Evolutionary conservation across 2,329 filamentous ascomycete species (phyloP).

Genomic region (Bretziella fagacearum): DNA sequence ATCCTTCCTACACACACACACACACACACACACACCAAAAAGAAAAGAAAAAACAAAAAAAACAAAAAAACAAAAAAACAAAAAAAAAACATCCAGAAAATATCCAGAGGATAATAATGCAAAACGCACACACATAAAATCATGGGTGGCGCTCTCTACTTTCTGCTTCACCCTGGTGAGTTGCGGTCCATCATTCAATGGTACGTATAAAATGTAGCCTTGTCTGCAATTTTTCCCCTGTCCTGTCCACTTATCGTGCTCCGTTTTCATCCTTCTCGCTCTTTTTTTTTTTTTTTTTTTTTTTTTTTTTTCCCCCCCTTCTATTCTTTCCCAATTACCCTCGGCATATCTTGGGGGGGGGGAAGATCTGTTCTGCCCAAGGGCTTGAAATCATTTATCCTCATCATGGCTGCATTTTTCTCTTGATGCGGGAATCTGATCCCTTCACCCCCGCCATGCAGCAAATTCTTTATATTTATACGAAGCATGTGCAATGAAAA

Average conservation of each 20-base stretch:
- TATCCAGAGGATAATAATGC: too few species aligned
- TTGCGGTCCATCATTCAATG: slow-evolving; percentile 78
- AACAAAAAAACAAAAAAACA: too few species aligned
- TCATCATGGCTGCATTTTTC: too few species aligned
- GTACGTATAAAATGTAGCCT: slow-evolving; percentile 30
- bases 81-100: too few species aligned
- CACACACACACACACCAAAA: too few species aligned
- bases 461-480: too few species aligned
- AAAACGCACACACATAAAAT: slow-evolving; percentile 19
- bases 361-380: slow-evolving; percentile 3
- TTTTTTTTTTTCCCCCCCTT: not conserved
- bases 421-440: too few species aligned
- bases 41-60: too few species aligned
- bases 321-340: not conserved
- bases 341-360: too few species aligned
- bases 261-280: slow-evolving; percentile 12
- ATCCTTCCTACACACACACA: too few species aligned
- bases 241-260: slow-evolving; percentile 13
- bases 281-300: not conserved
- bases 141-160: slow-evolving; percentile 51
- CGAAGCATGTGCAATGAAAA: too few species aligned
- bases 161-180: slow-evolving; percentile 56
- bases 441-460: too few species aligned
- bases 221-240: slow-evolving; percentile 14
- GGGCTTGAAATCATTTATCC: not conserved